Conservation (phyloP, 2,329 filamentous ascomycete genomes). For the Orbilia blumenaviensis region DNA sequence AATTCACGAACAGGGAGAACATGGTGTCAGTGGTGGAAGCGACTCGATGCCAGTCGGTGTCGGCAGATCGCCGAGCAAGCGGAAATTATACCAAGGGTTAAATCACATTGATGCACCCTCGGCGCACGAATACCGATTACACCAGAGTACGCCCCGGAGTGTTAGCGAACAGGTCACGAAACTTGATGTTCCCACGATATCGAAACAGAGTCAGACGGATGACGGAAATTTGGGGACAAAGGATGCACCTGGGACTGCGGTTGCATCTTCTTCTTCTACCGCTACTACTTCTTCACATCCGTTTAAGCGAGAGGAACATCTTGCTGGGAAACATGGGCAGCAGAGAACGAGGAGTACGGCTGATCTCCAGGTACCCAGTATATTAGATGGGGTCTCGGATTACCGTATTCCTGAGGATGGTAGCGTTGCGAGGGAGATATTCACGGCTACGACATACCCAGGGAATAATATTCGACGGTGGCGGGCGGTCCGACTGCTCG, state of each 20-base stretch:
- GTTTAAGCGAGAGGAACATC: conserved; percentile 57
- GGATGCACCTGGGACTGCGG: conserved; percentile 35
- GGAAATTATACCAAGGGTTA: conserved; percentile 68
- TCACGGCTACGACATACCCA: conserved; percentile 73
- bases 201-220: conserved; percentile 42
- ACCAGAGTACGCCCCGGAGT: conserved; percentile 49
- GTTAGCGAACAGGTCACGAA: conserved; percentile 53
- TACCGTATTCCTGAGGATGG: conserved; percentile 61
- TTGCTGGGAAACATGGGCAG: conserved; percentile 59
- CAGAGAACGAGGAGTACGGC: conserved; percentile 57
- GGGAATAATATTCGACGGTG: conserved; percentile 78
- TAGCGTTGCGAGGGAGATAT: conserved; percentile 67
- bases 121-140: conserved; percentile 31
- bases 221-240: conserved; percentile 53
- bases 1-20: conserved; percentile 61
- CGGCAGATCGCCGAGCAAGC: conserved; percentile 67
- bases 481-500: conserved; percentile 80
- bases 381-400: conserved; percentile 67
- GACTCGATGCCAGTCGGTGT: conserved; percentile 60
- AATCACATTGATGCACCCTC: conserved; percentile 58
- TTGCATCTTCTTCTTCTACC: neutral
- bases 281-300: conserved; percentile 52
- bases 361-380: conserved; percentile 75
- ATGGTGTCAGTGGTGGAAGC: conserved; percentile 63
- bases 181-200: conserved; percentile 54